phyloP scores from a whole-genome alignment of 768 basidiomycete species.

The Phlegmacium glaucopus region DNA sequence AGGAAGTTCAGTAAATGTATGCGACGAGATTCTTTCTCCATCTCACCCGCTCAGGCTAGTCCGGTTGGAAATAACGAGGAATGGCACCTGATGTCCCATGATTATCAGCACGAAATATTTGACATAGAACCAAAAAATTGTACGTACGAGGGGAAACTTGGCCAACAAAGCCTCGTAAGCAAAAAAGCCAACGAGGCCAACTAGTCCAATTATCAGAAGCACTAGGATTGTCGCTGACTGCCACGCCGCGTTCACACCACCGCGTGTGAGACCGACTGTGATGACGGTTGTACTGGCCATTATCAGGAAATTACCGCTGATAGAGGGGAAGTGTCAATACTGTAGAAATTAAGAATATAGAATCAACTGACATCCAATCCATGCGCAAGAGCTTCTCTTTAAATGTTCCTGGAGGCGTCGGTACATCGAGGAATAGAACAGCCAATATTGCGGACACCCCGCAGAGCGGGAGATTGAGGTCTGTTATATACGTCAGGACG shows the following conservation, averaged over 20 bases:
- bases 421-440: conserved; percentile 25
- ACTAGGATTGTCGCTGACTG: conserved; percentile 33
- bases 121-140: too few relatives aligned
- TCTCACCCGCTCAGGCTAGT: too few relatives aligned
- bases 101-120: too few relatives aligned
- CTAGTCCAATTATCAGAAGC: conserved; percentile 39
- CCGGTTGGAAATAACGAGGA: too few relatives aligned
- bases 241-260: conserved; percentile 44
- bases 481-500: conserved; percentile 12
- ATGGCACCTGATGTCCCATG: too few relatives aligned
- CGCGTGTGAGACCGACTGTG: conserved; percentile 48
- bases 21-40: too few relatives aligned
- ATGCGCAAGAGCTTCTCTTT: conserved; percentile 33
- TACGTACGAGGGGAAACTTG: too few relatives aligned
- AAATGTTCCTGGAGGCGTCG: conserved; percentile 28
- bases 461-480: conserved; percentile 38
- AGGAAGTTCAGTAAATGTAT: too few relatives aligned
- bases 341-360: neutral
- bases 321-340: neutral
- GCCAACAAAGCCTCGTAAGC: too few relatives aligned
- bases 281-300: conserved; percentile 29
- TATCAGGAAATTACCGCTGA: conserved; percentile 41
- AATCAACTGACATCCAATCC: conserved; percentile 39
- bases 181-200: conserved; percentile 21
- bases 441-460: conserved; percentile 25